Conservation (phyloP, 2,329 filamentous ascomycete genomes). For the Phyllachora maydis region DNA sequence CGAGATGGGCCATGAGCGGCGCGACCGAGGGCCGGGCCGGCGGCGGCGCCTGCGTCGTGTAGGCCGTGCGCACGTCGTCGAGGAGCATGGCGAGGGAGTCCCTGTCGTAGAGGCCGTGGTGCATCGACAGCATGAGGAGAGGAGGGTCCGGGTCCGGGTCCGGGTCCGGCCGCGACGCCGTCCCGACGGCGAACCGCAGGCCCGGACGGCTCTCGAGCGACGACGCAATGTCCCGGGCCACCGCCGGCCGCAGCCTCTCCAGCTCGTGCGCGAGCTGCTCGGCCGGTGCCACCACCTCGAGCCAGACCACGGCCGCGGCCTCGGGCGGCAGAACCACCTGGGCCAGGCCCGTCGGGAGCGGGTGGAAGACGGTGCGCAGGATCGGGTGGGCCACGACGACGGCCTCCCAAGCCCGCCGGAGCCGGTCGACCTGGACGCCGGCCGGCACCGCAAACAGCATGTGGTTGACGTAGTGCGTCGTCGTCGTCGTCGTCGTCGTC, state of each 20-base stretch:
- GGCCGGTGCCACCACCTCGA: slow-evolving; percentile 3
- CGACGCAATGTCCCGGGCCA: slow-evolving; percentile 8
- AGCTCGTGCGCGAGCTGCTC: slow-evolving; percentile 1
- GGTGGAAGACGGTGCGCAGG: slow-evolving; percentile 11
- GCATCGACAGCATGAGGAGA: slow-evolving; percentile 12
- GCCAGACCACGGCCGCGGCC: slow-evolving; percentile 5
- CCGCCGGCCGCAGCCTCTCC: slow-evolving; percentile 2
- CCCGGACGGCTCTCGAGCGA: slow-evolving; percentile 9
- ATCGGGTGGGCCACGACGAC: slow-evolving; percentile 9
- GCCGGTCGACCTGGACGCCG: slow-evolving; percentile 3
- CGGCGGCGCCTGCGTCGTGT: background rate
- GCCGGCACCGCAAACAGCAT: slow-evolving; percentile 9
- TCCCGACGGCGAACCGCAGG: slow-evolving; percentile 8
- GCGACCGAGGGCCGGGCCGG: background rate
- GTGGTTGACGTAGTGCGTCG: slow-evolving; percentile 13
- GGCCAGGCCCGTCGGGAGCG: slow-evolving; percentile 10
- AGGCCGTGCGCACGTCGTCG: slow-evolving; percentile 8
- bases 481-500: slow-evolving; percentile 7
- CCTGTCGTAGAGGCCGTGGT: slow-evolving; percentile 15
- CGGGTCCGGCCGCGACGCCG: slow-evolving; percentile 1
- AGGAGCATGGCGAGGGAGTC: slow-evolving; percentile 13
- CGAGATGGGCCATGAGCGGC: background rate
- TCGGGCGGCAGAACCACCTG: slow-evolving; percentile 10
- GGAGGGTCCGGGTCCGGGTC: too few relatives aligned
- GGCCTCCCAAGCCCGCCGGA: slow-evolving; percentile 9